Evolutionary conservation across 805 yeast genomes (phyloP), one percentile per base, ranked within the genome.

Genomic region (Kuraishia molischiana): DNA sequence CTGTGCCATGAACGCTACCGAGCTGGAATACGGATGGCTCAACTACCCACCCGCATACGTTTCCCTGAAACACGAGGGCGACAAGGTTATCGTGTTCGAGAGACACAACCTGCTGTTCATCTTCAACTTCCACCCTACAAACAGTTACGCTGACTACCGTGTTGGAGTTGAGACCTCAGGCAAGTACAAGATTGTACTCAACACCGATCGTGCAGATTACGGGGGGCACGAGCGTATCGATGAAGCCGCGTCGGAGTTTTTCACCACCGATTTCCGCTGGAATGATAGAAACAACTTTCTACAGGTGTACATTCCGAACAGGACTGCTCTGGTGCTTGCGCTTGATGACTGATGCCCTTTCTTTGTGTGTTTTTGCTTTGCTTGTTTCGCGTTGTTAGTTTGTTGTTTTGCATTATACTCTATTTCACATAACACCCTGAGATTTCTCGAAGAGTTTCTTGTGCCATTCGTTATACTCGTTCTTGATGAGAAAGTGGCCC

Each of bases 141-240:
- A 85, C 39, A 83, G 95, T 2, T 90, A 67, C 58, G 66, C 85
- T 2, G 95, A 86, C 59, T 90, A 89, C 62, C 75, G 95, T 53
- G 68, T 90, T 35, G 97, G 98, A n/a, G 85, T 85, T 17, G 87
- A 90, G 20, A 62, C 50, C 10, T 67, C 90, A 0, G 98, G 97
- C 5, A 65, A 64, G 36, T 90, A 90, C 57, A 70, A 67, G 46
- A 67, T 89, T 36, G 78, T 85, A 21, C 64, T 92, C 50, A 82
- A 83, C 52, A 67, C 89, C 3, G 98, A 90, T 52, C 68, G 69
- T 37, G 59, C 54, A 13, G 67, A 72, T 46, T 85, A 69, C 59
- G 95, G 95, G 22, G 97, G 98, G 3, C 95, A 84, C 53, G 66
- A 62, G 24, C 69, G 96, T 49, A 68, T 87, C 38, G 82, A 79